Evolutionary conservation across 2,329 filamentous ascomycete genomes (phyloP), one percentile per base, ranked within the genome.

Genomic region (Fonsecaea nubica): DNA sequence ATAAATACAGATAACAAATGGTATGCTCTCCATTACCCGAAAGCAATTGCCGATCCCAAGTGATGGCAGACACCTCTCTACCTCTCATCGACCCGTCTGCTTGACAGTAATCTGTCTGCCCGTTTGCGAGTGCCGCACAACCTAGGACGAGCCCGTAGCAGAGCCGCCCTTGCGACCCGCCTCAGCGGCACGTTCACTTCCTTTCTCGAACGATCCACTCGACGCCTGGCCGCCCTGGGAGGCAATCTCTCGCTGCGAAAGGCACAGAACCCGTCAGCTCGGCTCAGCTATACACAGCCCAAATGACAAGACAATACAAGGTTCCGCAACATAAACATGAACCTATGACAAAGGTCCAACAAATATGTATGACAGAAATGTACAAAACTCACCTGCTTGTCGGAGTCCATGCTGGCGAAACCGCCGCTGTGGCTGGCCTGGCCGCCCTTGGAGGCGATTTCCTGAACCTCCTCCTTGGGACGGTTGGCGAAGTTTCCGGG

Each of bases 171-270:
- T 87, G 36, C 78, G 77, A 2, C 85, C 85, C 18, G 85, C 84
- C 74, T 86, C 84, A 56, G 77, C 80, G 1, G 84, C 84, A 66
- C 78, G 80, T 74, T 84, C 80, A 56, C 81, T 83, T 6, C 85
- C 83, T 0, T 80, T 80, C 71, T 86, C 82, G 62, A 87, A 87
- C 2, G 81, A 84, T 4, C 85, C 84, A 40, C 79, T 78, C 0
- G 84, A 86, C 0, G 83, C 81, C 59, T 86, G 77, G 4, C 84
- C 85, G 9, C 85, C 85, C 74, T 80, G 78, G 10, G 85, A 87
- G 1, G 85, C 85, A 65, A 87, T 86, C 1, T 86, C 80, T 21
- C 78, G 77, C 84, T 86, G 54, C 35, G 25, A 5, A 52, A 9
- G 3, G 21, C 13, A 25, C 18, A 4, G 30, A 2, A 2, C 30